Base-by-base conservation (phyloP, 495 filamentous ascomycete genomes). In the Physcia stellaris region DNA sequence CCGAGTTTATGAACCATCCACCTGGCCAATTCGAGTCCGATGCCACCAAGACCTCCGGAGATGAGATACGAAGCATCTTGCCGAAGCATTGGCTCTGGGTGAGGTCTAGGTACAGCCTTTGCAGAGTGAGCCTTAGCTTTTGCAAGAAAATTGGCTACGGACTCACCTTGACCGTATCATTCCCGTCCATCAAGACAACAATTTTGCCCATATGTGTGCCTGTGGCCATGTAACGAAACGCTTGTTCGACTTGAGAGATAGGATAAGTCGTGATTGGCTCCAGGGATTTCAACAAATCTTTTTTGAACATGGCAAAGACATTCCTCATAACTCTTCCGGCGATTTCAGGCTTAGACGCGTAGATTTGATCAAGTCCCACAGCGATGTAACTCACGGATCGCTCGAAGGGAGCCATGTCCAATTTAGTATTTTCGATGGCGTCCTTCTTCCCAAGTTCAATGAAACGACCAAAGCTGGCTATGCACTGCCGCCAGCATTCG, bases 391-490 rank as follows among this genome's bases (percentile, higher is more conserved):
- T 36, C 11, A 29, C 40, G 18, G 18, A 24, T 9, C 16, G 33
- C 13, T 15, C 21, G 20, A 40, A 47, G 3, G 28, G 45, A 7
- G 13, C 35, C 39, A 47, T 46, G 15, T 26, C 28, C 13, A 43
- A 31, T 13, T 31, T 42, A 1, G 35, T 10, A 17, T 43, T 45
- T 16, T 24, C 24, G 13, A 75, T 57, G 26, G 67, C 56, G 19
- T 64, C 52, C 42, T 61, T 64, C 54, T 76, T 73, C 24, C 68
- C 63, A 2, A 63, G 41, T 24, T 50, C 47, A 15, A 50, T 40
- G 31, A 43, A 39, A 0, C 56, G 56, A 0, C 74, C 72, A 24
- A 54, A 64, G 6, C 51, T 46, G 0, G 70, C 70, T 19, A 73
- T 27, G 19, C 52, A 62, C 10, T 57, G 56, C 24, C 26, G 15